These are phyloP conservation scores for Candida adriatica DNA, from an alignment of 805 yeast genomes.

Conservation along the genomic window DNA sequence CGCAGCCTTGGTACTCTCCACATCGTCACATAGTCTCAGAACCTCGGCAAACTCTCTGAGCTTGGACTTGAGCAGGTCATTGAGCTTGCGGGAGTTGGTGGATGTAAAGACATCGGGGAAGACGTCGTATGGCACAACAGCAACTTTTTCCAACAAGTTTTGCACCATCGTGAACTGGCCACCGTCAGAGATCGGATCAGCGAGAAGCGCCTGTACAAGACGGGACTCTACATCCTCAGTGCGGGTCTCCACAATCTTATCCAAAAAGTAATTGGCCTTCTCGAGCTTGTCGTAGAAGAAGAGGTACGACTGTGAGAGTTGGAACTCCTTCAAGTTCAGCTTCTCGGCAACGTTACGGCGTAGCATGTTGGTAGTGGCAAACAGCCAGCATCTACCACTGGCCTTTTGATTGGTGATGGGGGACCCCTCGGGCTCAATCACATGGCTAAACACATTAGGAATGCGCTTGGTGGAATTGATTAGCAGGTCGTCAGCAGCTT, in stretches of 20 bases:
- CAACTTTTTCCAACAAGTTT: slow-evolving; percentile 72
- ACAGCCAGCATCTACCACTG: slow-evolving; percentile 86
- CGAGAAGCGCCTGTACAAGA: slow-evolving; percentile 55
- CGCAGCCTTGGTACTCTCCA: slow-evolving; percentile 31
- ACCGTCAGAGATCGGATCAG: slow-evolving; percentile 72
- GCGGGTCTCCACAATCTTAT: slow-evolving; percentile 65
- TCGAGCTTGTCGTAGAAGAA: slow-evolving; percentile 85
- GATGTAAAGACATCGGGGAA: slow-evolving; percentile 65
- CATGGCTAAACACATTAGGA: slow-evolving; percentile 20
- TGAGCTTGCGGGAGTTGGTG: slow-evolving; percentile 44
- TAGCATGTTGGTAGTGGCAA: slow-evolving; percentile 73
- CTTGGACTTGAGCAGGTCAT: slow-evolving; percentile 57
- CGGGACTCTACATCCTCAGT: slow-evolving; percentile 64
- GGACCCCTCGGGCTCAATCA: slow-evolving; percentile 38
- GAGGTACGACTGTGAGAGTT: slow-evolving; percentile 70
- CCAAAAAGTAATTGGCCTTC: slow-evolving; percentile 74
- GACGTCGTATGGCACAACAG: slow-evolving; percentile 65
- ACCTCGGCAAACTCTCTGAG: slow-evolving; percentile 73
- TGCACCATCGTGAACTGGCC: slow-evolving; percentile 86
- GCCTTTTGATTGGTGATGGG: slow-evolving; percentile 70
- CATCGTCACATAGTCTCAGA: slow-evolving; percentile 36
- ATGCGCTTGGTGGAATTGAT: slow-evolving; percentile 14
- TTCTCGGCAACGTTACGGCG: slow-evolving; percentile 56
- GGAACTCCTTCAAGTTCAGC: slow-evolving; percentile 60
- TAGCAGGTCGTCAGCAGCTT: slow-evolving; percentile 28